Base-by-base conservation (phyloP, 2,329 filamentous ascomycete species). In the Blumeriella jaapii region DNA sequence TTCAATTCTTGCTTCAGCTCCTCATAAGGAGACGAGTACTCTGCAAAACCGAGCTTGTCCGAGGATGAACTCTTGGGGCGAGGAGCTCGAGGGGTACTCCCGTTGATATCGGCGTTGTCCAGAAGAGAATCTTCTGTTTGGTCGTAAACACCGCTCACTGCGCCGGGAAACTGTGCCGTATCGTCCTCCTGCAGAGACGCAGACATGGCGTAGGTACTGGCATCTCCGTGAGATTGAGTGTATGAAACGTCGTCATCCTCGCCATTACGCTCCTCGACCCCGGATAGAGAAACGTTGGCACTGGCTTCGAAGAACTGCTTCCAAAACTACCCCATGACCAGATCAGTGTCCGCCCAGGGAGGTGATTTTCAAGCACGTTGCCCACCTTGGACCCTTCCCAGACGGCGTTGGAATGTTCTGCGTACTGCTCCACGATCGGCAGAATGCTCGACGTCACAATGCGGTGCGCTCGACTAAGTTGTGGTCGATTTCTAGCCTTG, bases 301-400 rank as follows among this genome's bases (percentile, higher is more conserved):
- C 87, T 94, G 22, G 91, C 86, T 62, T 98, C 91, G 61, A 98
- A 98, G 66, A 98, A 98, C 65, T 96, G 87, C 61, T 98, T 98
- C 91, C 91, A 98, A 61, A 98, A 98, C 82, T 93, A 53, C 44
- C 44, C 42, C 41, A 33, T 44, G 28, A 36, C 54, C 20, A 38
- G 28, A 36, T 54, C 20, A 38, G 25, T 15, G 35, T 26, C 11
- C 44, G 40, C 24, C 12, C 23, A 14, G 33, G 22, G 8, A 14
- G 16, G 22, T 22, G 8, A 12, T 30, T 12, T n/a, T 24, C 15
- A 20, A 11, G 10, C 14, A 28, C 5, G 28, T 30, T 28, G 37
- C 53, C 23, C 38, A 89, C 85, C 74, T 93, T 94, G 36, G 89
- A 93, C 14, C 87, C 86, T 51, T 96, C 87, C 91, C 91, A 98